Base-by-base conservation (phyloP, 2,329 filamentous ascomycete species). In the Annulohypoxylon truncatum region DNA sequence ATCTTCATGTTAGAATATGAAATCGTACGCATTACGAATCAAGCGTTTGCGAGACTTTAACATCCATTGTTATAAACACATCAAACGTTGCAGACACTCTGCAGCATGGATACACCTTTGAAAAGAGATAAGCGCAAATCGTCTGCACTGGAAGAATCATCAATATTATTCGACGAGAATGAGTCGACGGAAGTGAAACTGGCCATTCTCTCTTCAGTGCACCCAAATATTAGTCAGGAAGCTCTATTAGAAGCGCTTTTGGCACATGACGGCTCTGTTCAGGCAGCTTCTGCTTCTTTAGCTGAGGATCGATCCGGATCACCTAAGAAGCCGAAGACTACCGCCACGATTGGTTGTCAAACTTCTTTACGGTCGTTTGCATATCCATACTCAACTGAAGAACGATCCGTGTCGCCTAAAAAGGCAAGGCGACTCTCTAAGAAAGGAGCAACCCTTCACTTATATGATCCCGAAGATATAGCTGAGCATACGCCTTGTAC, bases 141-240 rank as follows among this genome's bases (percentile, higher is more conserved):
- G 22, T 74, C 76, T 8, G 33, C 71, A n/a, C 7, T 61, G 8
- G 55, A 65, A 61, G 61, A 62, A 29, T 54, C 15, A 47, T 59
- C 22, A 55, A 26, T 46, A 29, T 31, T 48, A 28, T 67, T 74
- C 33, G 73, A 76, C 60, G 86, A 89, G 13, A 88, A 94, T 13
- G 92, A 97, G 48, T 90, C 92, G 1, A 99, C 96, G 0, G 96
- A 98, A 68, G 83, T 96, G 72, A 98, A 97, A 75, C 81, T 99
- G 12, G 94, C 94, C 1, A 82, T 97, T 1, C 82, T 99, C 2
- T 87, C 90, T 1, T 98, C 96, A 0, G 80, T 97, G 0, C 86
- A 94, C 70, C 88, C 92, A 0, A 76, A 82, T 0, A 70, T 89
- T 3, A 84, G 88, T 6, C 89, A 92, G 48, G 87, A 90, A 33